These are phyloP conservation scores for Aspergillus aculeatinus DNA, from an alignment of 2,329 filamentous ascomycete genomes.

Conservation along the genomic window DNA sequence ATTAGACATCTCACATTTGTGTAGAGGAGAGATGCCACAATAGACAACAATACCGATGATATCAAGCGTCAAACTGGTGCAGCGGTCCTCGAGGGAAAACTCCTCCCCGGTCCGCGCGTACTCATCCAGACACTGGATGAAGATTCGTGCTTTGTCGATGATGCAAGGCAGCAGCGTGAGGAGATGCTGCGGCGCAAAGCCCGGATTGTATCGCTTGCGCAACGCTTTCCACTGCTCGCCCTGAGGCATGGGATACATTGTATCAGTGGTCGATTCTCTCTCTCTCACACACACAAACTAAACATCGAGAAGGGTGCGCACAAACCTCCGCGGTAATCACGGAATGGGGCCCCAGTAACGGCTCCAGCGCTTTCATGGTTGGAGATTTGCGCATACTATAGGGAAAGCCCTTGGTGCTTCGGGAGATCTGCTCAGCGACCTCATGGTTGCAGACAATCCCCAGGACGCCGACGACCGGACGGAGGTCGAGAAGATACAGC, in stretches of 20 bases:
- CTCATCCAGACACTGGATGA: slow-evolving; percentile 23
- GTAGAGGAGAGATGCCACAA: no score
- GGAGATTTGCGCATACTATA: slow-evolving; percentile 19
- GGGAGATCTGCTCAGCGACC: slow-evolving; percentile 19
- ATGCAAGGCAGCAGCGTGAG: slow-evolving; percentile 28
- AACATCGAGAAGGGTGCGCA: no score
- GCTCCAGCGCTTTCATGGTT: background rate
- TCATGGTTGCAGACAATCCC: slow-evolving; percentile 18
- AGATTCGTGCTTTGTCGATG: slow-evolving; percentile 25
- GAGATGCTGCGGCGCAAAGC: slow-evolving; percentile 30
- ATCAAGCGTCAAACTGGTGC: slow-evolving; percentile 32
- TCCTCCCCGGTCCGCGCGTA: slow-evolving; percentile 21
- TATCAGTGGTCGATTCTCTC: background rate
- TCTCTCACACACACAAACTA: no score
- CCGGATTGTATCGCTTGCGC: slow-evolving; percentile 33
- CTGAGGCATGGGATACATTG: slow-evolving; percentile 1
- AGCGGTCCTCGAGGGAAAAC: slow-evolving; percentile 26
- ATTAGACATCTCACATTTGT: no score
- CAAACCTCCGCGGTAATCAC: slow-evolving; percentile 11
- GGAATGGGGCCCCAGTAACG: slow-evolving; percentile 11
- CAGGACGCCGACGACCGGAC: slow-evolving; percentile 9
- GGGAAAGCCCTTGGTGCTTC: slow-evolving; percentile 15
- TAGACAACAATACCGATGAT: slow-evolving; percentile 27
- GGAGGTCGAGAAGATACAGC: slow-evolving; percentile 12
- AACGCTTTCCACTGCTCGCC: slow-evolving; percentile 30